Base-by-base conservation (phyloP, 2,329 filamentous ascomycete genomes). In the Fulvia fulva region DNA sequence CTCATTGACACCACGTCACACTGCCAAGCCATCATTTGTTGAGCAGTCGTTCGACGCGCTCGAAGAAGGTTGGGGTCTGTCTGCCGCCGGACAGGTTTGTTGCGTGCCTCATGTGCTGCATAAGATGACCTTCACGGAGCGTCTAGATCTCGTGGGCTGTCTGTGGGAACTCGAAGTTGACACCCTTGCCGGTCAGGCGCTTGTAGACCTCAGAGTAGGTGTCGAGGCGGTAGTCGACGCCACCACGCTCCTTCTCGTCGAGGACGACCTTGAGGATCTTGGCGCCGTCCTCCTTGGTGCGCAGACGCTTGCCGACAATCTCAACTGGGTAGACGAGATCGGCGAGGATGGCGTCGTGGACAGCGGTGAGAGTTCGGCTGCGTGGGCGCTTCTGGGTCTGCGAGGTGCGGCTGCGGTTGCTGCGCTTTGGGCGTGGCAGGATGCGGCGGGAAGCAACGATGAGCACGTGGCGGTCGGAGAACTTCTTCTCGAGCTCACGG, bases 401-500 rank as follows among this genome's bases (percentile, higher is more conserved):
- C 77, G 84, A 90, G 83, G 92, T 92, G 85, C 94, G 93, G 71
- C 89, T 91, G 83, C 91, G 92, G 84, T 88, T 91, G 79, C 91
- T 96, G 79, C 93, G 92, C 90, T 97, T 97, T 80, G 94, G 94
- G 80, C 92, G 91, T 79, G 94, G 93, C 65, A 99, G 87, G 76
- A 99, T 99, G 81, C 94, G 94, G 86, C 94, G 94, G 76, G 93
- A 95, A 73, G 94, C 94, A 74, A 99, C 89, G 87, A 99, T 91
- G 80, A 99, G 85, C 80, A 99, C 94, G 82, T 99, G 94, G 82
- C 94, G 94, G 87, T 99, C 94, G 68, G 94, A 97, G 91, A 99
- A 99, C 86, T 99, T 99, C 91, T 99, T 99, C 89, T 99, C 94
- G 77, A 99, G 92, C 87, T 99, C 94, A 83, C 94, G 94, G 81